Percentiles rank a stretch among this genome's conserved stretches.
Conservation (phyloP, 371 early-diverging fungal genomes). For the Rhizopus sp. region DNA sequence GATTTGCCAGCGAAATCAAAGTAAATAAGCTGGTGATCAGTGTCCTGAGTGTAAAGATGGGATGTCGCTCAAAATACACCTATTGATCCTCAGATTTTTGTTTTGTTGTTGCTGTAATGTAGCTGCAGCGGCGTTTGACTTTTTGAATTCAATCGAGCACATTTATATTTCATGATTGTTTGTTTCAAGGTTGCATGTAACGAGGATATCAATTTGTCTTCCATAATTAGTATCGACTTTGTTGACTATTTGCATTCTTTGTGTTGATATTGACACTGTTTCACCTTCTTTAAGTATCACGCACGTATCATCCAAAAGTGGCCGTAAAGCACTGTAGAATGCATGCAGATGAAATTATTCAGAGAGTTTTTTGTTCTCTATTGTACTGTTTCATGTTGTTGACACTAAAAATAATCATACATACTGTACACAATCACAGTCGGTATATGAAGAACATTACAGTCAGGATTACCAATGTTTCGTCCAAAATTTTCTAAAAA, state of each 20-base stretch:
- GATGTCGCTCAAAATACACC: conserved; percentile 13
- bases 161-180: conserved; percentile 16
- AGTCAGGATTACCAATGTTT: too few species aligned
- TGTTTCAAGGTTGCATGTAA: conserved; percentile 12
- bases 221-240: conserved; percentile 17
- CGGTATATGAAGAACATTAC: conserved; percentile 14
- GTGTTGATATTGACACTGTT: conserved; percentile 12
- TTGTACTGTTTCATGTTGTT: conserved; percentile 12
- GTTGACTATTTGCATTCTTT: conserved; percentile 19
- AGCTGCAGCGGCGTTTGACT: conserved; percentile 9
- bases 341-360: conserved; percentile 14
- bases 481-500: too few species aligned
- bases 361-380: conserved; percentile 13
- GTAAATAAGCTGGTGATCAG: conserved; percentile 10
- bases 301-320: conserved; percentile 19
- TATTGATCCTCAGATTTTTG: conserved; percentile 19
- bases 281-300: conserved; percentile 11
- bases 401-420: conserved; percentile 12
- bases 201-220: conserved; percentile 20
- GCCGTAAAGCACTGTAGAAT: conserved; percentile 14
- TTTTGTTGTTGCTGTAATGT: conserved; percentile 13
- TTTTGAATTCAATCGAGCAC: conserved; percentile 25
- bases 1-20: conserved; percentile 21
- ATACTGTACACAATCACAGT: conserved; percentile 10
- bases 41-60: conserved; percentile 10